Evolutionary conservation across 768 basidiomycete species (phyloP), one percentile per base, ranked within the genome.

Genomic region (Mycena latifolia): DNA sequence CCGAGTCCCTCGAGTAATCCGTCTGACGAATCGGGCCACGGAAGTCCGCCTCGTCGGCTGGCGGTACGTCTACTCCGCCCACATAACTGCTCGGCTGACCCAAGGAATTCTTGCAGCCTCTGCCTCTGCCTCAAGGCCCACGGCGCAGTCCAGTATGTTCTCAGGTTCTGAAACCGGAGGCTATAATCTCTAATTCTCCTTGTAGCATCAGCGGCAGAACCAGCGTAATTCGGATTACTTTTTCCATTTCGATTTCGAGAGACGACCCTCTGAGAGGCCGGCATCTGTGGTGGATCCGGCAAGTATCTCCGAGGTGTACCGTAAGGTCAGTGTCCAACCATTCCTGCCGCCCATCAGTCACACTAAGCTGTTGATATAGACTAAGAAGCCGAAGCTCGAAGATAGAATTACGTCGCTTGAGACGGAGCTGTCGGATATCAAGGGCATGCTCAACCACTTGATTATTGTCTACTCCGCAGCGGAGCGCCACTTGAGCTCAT

Each of bases 351-450:
- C 24, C 12, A 25, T 8, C 11, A 45, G 3, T 22, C 10, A 41
- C 20, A 15, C 11, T 18, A 31, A 52, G 10, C 47, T 56, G 0
- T n/a, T 17, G 28, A n/a, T 35, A 17, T 25, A 62, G 57, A 59
- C 43, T 29, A 69, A 69, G 31, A 69, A 69, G 27, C 69, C 64
- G 6, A 69, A 69, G 33, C 57, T 69, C 10, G 69, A 69, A 31
- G 69, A 69, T 47, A 28, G 69, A 28, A 69, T 69, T n/a, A 63
- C 61, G 5, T 63, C 64, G 17, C 65, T 69, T 4, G 69, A 69
- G 61, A 60, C 56, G 18, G 69, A 69, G 28, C 53, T 69, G 17
- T 66, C 69, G 7, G 69, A 69, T 20, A 69, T 69, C 60, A 69
- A 69, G 53, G 61, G 64, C 20, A 69, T 69, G 64, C 61, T 69